phyloP scores from a whole-genome alignment of 805 yeast genomes.

The Hanseniaspora lindneri region DNA sequence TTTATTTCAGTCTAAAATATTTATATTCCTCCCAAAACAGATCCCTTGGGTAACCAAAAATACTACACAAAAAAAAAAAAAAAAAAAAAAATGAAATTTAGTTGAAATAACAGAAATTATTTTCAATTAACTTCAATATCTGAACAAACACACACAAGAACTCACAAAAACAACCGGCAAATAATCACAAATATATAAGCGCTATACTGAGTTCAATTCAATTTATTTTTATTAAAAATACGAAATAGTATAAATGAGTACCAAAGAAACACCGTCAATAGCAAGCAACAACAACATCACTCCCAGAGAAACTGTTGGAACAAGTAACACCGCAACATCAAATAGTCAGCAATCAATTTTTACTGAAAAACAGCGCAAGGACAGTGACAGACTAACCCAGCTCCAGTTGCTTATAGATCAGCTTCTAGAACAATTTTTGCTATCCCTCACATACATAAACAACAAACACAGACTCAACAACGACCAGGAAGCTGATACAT shows the following conservation, averaged over 20 bases:
- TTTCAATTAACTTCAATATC: too few species aligned
- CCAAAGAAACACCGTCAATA: neutral
- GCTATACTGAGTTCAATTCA: neutral
- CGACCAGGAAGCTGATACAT: constrained; percentile 30
- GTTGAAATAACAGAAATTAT: too few species aligned
- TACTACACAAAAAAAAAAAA: too few species aligned
- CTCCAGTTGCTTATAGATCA: constrained; percentile 76
- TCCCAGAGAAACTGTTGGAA: neutral
- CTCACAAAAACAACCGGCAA: too few species aligned
- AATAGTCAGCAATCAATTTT: neutral
- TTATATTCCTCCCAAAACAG: too few species aligned
- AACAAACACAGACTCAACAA: constrained; percentile 46
- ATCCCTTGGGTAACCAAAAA: too few species aligned
- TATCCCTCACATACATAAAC: constrained; percentile 68
- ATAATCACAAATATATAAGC: neutral
- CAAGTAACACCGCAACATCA: too few species aligned
- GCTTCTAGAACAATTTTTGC: constrained; percentile 66
- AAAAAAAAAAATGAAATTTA: too few species aligned
- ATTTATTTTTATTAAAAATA: too few species aligned
- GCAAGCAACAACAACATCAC: neutral
- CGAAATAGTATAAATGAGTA: too few species aligned
- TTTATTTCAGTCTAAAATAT: too few species aligned
- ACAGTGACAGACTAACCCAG: constrained; percentile 85
- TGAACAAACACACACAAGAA: too few species aligned
- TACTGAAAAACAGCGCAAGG: constrained; percentile 21